phyloP scores from a whole-genome alignment of 2,329 filamentous ascomycete genomes.

The Basipetospora chlamydospora region DNA sequence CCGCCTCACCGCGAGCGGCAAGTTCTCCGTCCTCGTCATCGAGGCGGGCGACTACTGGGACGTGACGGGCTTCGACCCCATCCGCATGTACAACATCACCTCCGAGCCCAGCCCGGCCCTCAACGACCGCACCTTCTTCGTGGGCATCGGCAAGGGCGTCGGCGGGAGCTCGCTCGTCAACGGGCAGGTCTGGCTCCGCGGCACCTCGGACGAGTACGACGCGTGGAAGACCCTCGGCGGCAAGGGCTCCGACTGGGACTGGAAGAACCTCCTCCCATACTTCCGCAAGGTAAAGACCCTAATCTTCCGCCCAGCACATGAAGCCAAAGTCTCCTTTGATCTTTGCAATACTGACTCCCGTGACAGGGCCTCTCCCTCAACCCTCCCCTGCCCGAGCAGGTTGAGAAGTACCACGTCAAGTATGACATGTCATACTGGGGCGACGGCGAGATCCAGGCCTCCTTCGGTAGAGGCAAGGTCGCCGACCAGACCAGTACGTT shows the following conservation, averaged over 20 bases:
- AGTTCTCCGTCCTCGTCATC: constrained; percentile 5
- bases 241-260: constrained; percentile 12
- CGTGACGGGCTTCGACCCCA: constrained; percentile 4
- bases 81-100: constrained; percentile 15
- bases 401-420: constrained; percentile 10
- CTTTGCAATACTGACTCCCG: no score
- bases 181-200: constrained; percentile 15
- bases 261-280: constrained; percentile 15
- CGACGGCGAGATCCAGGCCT: constrained; percentile 7
- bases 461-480: constrained; percentile 7
- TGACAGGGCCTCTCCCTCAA: constrained; percentile 10
- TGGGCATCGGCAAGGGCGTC: constrained; percentile 13
- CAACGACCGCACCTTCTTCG: constrained; percentile 12
- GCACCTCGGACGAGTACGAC: constrained; percentile 14
- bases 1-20: constrained; percentile 4
- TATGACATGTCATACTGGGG: constrained; percentile 12
- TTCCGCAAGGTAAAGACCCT: constrained; percentile 14
- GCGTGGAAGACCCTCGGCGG: constrained; percentile 10
- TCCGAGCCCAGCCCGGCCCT: constrained; percentile 16
- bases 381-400: constrained; percentile 8
- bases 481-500: constrained; percentile 2
- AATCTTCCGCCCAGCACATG: no score
- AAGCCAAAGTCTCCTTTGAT: no score
- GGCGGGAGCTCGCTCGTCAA: constrained; percentile 16
- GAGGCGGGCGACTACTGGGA: constrained; percentile 2